phyloP scores from a whole-genome alignment of 148 eudicot species.

The Camellia sinensis region DNA sequence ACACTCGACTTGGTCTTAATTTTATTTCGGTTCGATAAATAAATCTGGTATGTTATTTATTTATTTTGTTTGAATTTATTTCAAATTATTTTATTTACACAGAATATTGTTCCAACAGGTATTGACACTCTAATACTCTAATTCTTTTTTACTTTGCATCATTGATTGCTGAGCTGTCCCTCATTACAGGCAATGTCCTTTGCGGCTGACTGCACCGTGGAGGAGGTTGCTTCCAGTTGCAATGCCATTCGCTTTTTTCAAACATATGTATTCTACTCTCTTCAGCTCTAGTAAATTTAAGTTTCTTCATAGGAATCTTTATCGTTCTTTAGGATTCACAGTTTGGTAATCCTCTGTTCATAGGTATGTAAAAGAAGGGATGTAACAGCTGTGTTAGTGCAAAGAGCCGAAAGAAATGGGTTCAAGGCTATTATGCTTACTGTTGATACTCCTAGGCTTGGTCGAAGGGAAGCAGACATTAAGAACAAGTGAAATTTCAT shows the following conservation, averaged over 20 bases:
- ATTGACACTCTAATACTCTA: background rate
- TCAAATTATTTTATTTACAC: too few relatives aligned
- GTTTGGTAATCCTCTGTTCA: background rate
- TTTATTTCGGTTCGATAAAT: too few relatives aligned
- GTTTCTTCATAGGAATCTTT: background rate
- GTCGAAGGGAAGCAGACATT: slow-evolving; percentile 76
- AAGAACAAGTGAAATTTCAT: slow-evolving; percentile 61
- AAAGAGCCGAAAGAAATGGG: slow-evolving; percentile 74
- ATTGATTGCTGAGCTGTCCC: background rate
- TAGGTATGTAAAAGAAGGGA: slow-evolving; percentile 70
- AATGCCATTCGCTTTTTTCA: slow-evolving; percentile 80
- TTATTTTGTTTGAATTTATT: too few relatives aligned
- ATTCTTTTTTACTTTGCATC: background rate
- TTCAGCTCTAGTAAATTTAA: background rate
- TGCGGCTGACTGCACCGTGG: slow-evolving; percentile 50
- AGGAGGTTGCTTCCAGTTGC: slow-evolving; percentile 83
- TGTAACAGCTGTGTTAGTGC: slow-evolving; percentile 48
- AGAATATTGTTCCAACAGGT: too few relatives aligned
- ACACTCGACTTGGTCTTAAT: too few relatives aligned
- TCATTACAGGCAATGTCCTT: slow-evolving; percentile 59
- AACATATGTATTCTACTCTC: slow-evolving; percentile 42
- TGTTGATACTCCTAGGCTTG: slow-evolving; percentile 74
- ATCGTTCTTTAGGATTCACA: background rate
- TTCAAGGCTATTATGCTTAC: slow-evolving; percentile 79
- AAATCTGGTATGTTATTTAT: too few relatives aligned